Percentiles rank a stretch among this genome's conserved stretches.
Conservation (phyloP, 1,284 basidiomycete species). For the Ustilago xerochloae region DNA sequence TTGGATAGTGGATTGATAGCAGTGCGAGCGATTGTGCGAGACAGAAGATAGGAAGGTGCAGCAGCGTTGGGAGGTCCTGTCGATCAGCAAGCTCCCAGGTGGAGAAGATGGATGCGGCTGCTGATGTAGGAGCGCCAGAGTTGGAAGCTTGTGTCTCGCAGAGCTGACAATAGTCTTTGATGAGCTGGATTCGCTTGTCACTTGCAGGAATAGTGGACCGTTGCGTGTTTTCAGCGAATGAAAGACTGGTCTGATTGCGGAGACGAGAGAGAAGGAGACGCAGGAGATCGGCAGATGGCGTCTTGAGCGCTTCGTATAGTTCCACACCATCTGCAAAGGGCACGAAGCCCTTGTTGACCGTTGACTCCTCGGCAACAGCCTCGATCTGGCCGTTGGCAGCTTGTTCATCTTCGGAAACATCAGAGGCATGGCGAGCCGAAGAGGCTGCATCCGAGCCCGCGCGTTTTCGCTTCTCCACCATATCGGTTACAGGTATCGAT, state of each 20-base stretch:
- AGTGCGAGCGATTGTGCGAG: conserved; percentile 59
- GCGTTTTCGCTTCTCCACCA: conserved; percentile 41
- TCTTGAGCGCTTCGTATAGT: conserved; percentile 35
- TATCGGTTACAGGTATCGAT: not conserved
- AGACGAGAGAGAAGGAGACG: conserved; percentile 37
- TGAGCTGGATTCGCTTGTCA: conserved; percentile 43
- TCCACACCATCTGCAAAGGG: conserved; percentile 35
- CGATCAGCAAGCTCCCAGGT: conserved; percentile 48
- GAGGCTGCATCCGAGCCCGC: conserved; percentile 33
- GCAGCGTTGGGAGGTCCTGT: conserved; percentile 40
- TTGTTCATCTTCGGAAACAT: conserved; percentile 26
- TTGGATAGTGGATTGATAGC: conserved; percentile 59
- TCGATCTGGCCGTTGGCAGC: not conserved
- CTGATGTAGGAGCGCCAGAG: conserved; percentile 20
- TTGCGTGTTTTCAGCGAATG: conserved; percentile 40
- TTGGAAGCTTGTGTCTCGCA: conserved; percentile 39
- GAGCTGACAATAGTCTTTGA: conserved; percentile 45
- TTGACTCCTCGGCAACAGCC: not conserved
- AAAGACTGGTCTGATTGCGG: conserved; percentile 36
- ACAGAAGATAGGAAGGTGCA: conserved; percentile 55
- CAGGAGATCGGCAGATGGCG: conserved; percentile 41
- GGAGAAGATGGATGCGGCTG: conserved; percentile 37
- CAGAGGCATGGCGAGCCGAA: conserved; percentile 18
- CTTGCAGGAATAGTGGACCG: conserved; percentile 33
- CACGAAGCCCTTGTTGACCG: conserved; percentile 14